A percentile compares a stretch with the other conserved stretches of the same genome.
Conservation (phyloP, 495 filamentous ascomycete genomes). For the Neurospora cerealis region DNA sequence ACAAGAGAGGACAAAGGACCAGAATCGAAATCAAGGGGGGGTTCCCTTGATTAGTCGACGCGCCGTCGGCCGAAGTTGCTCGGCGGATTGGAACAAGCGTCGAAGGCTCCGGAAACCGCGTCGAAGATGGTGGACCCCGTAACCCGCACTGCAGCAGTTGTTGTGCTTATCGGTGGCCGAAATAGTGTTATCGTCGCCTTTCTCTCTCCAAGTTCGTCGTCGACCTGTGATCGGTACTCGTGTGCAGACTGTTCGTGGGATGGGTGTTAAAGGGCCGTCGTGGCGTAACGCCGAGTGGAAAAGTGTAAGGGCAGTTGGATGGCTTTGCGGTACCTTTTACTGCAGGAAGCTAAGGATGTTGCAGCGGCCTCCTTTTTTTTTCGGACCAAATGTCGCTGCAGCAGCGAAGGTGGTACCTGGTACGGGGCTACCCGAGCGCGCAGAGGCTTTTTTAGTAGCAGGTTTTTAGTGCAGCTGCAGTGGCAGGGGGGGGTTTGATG, state of each 20-base stretch:
- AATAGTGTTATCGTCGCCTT: background rate
- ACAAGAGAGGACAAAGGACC: background rate
- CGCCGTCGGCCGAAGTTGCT: background rate
- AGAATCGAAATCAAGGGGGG: background rate
- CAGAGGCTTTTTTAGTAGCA: background rate
- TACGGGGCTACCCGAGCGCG: background rate
- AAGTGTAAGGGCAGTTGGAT: conserved; percentile 2
- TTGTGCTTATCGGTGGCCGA: background rate
- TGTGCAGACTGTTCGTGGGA: conserved; percentile 3
- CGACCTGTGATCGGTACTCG: conserved; percentile 2
- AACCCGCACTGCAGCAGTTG: background rate
- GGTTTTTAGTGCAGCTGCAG: background rate
- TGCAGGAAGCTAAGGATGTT: background rate
- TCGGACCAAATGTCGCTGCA: background rate
- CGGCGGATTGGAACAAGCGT: background rate
- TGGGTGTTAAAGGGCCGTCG: conserved; percentile 5
- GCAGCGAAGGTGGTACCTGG: background rate
- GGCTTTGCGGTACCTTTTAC: background rate
- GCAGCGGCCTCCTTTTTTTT: conserved; percentile 7
- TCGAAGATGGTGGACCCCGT: background rate
- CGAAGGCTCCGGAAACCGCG: background rate
- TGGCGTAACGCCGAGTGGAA: conserved; percentile 13
- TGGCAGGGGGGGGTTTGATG: background rate
- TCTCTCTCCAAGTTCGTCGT: conserved; percentile 3
- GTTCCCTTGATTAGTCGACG: background rate